Conservation (phyloP, 2,329 filamentous ascomycete species). For the Colletotrichum caudatum region DNA sequence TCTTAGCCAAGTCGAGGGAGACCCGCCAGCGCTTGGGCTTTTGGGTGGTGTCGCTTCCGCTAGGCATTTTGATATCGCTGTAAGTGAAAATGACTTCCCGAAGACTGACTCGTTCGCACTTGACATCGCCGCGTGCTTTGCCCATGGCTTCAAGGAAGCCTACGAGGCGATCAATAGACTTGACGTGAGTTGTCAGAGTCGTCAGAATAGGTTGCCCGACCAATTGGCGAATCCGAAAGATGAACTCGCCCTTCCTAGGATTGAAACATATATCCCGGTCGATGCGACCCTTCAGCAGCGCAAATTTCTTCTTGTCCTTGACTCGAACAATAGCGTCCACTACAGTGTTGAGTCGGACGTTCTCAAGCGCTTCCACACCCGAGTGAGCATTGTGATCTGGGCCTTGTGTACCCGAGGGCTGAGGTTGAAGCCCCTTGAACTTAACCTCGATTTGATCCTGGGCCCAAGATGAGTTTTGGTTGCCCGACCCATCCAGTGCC, state of each 20-base stretch:
- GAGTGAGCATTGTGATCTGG: constrained; percentile 17
- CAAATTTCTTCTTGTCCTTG: constrained; percentile 65
- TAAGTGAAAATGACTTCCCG: constrained; percentile 78
- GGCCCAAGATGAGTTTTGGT: constrained; percentile 62
- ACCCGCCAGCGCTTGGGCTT: constrained; percentile 61
- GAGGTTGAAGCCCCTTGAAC: constrained; percentile 62
- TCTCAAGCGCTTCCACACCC: constrained; percentile 16
- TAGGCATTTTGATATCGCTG: constrained; percentile 50
- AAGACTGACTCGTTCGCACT: constrained; percentile 70
- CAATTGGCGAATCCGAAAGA: constrained; percentile 68
- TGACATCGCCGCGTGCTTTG: constrained; percentile 65
- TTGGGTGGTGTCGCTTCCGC: constrained; percentile 28
- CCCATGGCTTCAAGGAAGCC: constrained; percentile 76
- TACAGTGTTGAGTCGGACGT: constrained; percentile 26
- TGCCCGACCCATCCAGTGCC: constrained; percentile 44
- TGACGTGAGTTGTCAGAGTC: constrained; percentile 69
- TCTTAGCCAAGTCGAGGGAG: constrained; percentile 66
- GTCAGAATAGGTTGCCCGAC: constrained; percentile 71
- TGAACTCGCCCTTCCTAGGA: constrained; percentile 70
- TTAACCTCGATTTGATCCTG: constrained; percentile 68
- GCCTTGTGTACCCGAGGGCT: constrained; percentile 27
- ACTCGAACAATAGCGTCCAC: constrained; percentile 67
- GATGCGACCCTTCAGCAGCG: constrained; percentile 65
- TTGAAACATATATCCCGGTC: constrained; percentile 74
- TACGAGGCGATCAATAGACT: constrained; percentile 77